These are phyloP conservation scores for Gnetum montanum DNA, from an alignment of 75 land plant genomes.

Conservation along the genomic window DNA sequence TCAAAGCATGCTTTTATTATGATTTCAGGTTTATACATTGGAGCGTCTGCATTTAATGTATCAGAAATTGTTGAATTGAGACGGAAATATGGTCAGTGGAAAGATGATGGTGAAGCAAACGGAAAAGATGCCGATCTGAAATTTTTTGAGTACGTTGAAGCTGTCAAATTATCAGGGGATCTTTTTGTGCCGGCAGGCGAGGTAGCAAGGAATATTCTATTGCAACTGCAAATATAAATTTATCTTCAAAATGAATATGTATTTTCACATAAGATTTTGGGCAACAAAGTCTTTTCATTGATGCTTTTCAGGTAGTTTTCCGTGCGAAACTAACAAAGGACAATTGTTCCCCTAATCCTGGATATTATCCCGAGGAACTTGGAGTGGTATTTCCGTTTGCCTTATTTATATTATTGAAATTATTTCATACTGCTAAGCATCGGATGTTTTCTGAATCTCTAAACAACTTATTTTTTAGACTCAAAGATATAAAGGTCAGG, in stretches of 20 bases:
- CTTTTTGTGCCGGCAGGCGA: constrained; percentile 96
- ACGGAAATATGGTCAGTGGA: constrained; percentile 89
- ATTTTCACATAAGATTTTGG: background rate
- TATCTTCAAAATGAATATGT: no score
- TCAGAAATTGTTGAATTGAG: constrained; percentile 83
- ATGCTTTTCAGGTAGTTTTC: constrained; percentile 85
- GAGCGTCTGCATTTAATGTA: constrained; percentile 83
- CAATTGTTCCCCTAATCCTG: constrained; percentile 53
- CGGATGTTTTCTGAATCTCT: no score
- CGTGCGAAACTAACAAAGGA: constrained; percentile 81
- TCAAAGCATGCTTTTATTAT: no score
- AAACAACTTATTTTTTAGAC: no score
- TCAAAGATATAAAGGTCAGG: constrained; percentile 90
- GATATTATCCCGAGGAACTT: constrained; percentile 86
- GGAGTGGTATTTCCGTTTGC: constrained; percentile 70
- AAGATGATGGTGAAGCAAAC: constrained; percentile 15
- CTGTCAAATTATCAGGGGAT: constrained; percentile 94
- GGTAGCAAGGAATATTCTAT: constrained; percentile 23
- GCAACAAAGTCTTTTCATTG: background rate
- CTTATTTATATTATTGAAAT: no score
- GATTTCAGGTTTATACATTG: constrained; percentile 75
- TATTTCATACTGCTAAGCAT: no score
- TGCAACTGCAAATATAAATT: no score
- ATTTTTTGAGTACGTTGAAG: constrained; percentile 98
- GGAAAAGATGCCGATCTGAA: constrained; percentile 33